Base-by-base conservation (phyloP, 2,329 filamentous ascomycete genomes). In the Trichoderma sp. region DNA sequence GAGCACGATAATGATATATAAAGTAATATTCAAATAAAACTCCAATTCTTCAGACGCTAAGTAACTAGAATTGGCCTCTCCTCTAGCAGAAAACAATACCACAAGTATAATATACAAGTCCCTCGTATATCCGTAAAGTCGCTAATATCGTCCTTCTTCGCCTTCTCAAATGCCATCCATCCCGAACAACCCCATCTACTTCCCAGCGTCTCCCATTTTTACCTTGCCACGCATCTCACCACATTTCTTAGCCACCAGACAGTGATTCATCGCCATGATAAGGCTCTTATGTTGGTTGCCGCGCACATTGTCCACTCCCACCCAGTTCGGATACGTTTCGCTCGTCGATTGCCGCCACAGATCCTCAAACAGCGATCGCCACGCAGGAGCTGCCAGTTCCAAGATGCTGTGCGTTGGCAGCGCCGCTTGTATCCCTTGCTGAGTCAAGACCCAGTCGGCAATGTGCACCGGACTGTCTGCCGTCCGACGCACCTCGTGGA, bases 261-360 rank as follows among this genome's bases (percentile, higher is more conserved):
- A 80, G 43, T 74, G 70, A 43, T 80, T 80, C 68, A 79, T 71
- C 8, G 72, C 71, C 71, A 76, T 74, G 29, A 68, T 73, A 31
- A 78, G 68, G 21, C 65, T 67, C 72, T 75, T 77, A 29, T 72
- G 70, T 71, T 73, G 73, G 24, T 70, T 70, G 1, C 71, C 72
- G 5, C 76, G 72, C 19, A 79, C 72, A 16, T 69, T 70, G 47
- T 79, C 77, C 57, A 78, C 70, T 24, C 74, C 72, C 37, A 80
- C 67, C 78, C 78, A 79, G 68, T 78, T 80, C 10, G 79, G 78
- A 57, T 79, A 80, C 11, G 62, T 59, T 11, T 70, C 11, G 47
- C 71, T 72, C 1, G 70, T 74, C 5, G 76, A 62, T 4, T 24
- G 65, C 0, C 68, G 57, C 77, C 78, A 80, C 24, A 77, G 53